These are phyloP conservation scores for Fusarium newnesense DNA, from an alignment of 2,329 filamentous ascomycete species.

Conservation along the genomic window DNA sequence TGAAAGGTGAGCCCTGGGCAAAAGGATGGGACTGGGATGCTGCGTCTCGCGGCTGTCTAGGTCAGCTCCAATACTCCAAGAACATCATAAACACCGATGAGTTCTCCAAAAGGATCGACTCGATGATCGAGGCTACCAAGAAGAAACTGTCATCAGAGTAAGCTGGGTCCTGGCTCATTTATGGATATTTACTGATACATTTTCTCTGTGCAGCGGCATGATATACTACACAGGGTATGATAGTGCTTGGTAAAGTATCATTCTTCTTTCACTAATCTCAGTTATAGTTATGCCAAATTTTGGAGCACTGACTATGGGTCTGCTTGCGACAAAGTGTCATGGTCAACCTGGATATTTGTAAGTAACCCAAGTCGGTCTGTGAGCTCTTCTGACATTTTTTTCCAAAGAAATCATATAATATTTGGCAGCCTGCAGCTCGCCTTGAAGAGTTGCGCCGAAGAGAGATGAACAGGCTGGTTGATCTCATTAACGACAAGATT, in stretches of 20 bases:
- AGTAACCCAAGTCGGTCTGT: fast-evolving
- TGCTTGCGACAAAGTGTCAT: slow-evolving; percentile 3
- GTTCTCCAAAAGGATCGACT: not conserved
- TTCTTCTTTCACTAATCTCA: fast-evolving
- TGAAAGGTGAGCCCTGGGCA: slow-evolving; percentile 4
- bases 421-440: not conserved
- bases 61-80: not conserved
- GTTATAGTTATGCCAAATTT: slow-evolving; percentile 22
- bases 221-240: slow-evolving; percentile 17
- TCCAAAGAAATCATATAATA: not conserved
- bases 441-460: not conserved
- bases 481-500: slow-evolving; percentile 8
- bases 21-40: not conserved
- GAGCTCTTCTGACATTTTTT: fast-evolving
- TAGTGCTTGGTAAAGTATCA: not conserved
- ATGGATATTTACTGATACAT: fast-evolving
- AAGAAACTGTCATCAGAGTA: not conserved
- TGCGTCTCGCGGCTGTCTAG: not conserved
- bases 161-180: not conserved
- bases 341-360: slow-evolving; percentile 18
- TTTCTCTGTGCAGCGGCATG: not conserved
- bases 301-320: not conserved
- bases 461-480: slow-evolving; percentile 8
- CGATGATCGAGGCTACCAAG: slow-evolving; percentile 1
- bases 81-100: not conserved